Conservation (phyloP, 192 early-diverging fungal genomes). For the Backusella liffmaniae region DNA sequence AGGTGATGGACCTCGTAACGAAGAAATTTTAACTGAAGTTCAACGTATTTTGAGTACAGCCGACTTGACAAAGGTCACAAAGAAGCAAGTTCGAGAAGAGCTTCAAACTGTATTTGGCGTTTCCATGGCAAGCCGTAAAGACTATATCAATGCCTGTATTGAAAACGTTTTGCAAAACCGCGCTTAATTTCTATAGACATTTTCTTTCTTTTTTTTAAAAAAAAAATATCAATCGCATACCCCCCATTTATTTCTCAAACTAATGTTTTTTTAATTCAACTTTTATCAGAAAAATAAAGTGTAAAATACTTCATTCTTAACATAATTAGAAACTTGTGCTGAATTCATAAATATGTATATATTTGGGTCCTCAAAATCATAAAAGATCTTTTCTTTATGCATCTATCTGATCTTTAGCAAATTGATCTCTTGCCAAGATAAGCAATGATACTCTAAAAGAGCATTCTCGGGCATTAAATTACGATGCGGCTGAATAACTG, state of each 20-base stretch:
- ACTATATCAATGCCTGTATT: conserved; percentile 88
- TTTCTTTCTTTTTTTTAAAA: background rate
- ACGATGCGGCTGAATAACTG: too few relatives aligned
- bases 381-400: background rate
- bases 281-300: background rate
- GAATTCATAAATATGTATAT: background rate
- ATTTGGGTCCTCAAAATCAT: background rate
- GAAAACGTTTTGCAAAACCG: conserved; percentile 53
- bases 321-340: background rate
- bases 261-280: background rate
- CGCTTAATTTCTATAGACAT: conserved; percentile 26
- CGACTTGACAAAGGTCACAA: conserved; percentile 79
- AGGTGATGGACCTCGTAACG: conserved; percentile 46
- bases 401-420: background rate
- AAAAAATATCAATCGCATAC: background rate
- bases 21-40: conserved; percentile 72
- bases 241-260: background rate
- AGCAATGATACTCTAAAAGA: too few relatives aligned
- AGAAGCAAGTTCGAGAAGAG: conserved; percentile 82
- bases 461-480: too few relatives aligned
- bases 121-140: conserved; percentile 79
- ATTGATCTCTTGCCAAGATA: too few relatives aligned
- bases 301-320: background rate
- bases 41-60: conserved; percentile 65
- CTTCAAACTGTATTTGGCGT: conserved; percentile 70